Evolutionary conservation across 1,284 basidiomycete species (phyloP).

Genomic region (Phellinidium pouzarii): DNA sequence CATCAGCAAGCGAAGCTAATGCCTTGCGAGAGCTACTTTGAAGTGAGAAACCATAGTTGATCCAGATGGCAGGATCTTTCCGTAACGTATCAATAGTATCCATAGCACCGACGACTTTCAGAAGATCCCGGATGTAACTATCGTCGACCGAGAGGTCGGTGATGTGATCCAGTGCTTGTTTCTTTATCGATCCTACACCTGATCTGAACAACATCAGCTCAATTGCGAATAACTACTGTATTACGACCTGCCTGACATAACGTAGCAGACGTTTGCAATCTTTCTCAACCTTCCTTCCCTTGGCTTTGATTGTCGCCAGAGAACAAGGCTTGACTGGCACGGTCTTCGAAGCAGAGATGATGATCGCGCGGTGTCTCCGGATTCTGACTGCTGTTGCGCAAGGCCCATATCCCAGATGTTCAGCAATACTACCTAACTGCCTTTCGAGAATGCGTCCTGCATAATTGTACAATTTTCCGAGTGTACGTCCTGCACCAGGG

Average conservation of each 20-base stretch:
- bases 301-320: background rate
- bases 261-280: background rate
- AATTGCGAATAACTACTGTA: background rate
- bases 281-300: background rate
- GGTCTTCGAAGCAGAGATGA: background rate
- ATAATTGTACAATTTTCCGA: background rate
- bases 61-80: background rate
- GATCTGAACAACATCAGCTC: background rate
- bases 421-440: background rate
- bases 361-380: background rate
- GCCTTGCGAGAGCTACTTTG: background rate
- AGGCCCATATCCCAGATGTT: background rate
- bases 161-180: background rate
- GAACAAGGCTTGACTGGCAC: background rate
- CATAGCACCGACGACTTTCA: background rate
- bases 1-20: background rate
- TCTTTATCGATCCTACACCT: background rate
- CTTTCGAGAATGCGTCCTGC: background rate
- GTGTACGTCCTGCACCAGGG: background rate
- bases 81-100: background rate
- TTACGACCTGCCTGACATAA: background rate
- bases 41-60: background rate
- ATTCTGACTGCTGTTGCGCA: background rate
- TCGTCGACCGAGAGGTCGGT: background rate
- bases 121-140: background rate